These are phyloP conservation scores for Marasmius oreades DNA, from an alignment of 1,284 basidiomycete genomes.

Conservation along the genomic window DNA sequence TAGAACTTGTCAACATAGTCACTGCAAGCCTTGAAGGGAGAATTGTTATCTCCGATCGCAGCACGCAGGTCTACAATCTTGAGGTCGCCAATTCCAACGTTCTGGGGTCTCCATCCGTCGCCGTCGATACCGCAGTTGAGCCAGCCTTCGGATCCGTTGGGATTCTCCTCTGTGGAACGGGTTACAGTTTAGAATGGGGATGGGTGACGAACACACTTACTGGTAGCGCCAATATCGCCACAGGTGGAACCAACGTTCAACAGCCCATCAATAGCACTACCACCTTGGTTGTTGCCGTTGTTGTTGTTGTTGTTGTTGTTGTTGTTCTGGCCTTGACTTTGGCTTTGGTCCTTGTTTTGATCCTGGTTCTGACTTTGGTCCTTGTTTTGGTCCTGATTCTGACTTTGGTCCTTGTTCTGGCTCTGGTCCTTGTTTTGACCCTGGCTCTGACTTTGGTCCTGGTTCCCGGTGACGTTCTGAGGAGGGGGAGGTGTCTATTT, in stretches of 20 bases:
- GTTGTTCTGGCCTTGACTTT: not conserved
- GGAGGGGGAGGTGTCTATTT: too few relatives aligned
- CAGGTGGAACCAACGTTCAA: conserved; percentile 32
- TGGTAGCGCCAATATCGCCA: conserved; percentile 41
- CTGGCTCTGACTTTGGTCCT: not conserved
- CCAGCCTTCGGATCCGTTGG: conserved; percentile 76
- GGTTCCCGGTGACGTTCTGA: not conserved
- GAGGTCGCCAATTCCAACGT: conserved; percentile 51
- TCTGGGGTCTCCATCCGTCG: conserved; percentile 63
- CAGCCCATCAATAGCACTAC: conserved; percentile 14
- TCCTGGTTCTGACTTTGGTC: not conserved
- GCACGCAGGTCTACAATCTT: conserved; percentile 48
- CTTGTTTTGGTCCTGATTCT: not conserved
- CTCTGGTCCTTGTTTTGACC: not conserved
- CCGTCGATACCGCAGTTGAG: conserved; percentile 73
- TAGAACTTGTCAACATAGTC: conserved; percentile 58
- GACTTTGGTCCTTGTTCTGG: not conserved
- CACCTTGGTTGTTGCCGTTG: not conserved
- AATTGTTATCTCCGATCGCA: conserved; percentile 44
- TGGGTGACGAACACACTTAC: conserved; percentile 28
- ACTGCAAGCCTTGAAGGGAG: conserved; percentile 63
- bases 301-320: not conserved
- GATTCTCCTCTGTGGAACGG: conserved; percentile 46
- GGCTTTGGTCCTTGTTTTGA: not conserved
- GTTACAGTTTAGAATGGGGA: conserved; percentile 1